Percentiles rank a stretch among this genome's conserved stretches.
phyloP scores from a whole-genome alignment of 225 moss, liverwort and hornwort species.

The Lunularia cruciata region DNA sequence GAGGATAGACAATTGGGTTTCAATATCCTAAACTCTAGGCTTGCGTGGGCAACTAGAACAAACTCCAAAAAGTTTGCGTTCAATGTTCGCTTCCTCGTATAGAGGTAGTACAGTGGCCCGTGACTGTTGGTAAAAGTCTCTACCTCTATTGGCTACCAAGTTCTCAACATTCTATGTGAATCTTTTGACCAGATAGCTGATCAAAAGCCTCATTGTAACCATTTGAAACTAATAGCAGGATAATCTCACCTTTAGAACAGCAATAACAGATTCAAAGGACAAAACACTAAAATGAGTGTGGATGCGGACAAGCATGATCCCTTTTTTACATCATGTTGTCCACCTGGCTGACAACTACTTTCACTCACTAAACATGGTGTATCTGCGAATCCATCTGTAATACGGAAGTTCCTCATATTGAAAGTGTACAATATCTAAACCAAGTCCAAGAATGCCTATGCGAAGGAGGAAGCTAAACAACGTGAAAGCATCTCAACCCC shows the following conservation, averaged over 20 bases:
- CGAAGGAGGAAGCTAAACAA: slow-evolving; percentile 36
- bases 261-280: slow-evolving; percentile 8
- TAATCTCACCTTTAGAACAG: slow-evolving; percentile 5
- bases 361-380: slow-evolving; percentile 27
- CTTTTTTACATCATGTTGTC: slow-evolving; percentile 19
- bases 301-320: slow-evolving; percentile 22
- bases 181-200: not conserved
- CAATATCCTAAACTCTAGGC: slow-evolving; percentile 8
- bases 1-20: not conserved
- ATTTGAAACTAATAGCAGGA: not conserved
- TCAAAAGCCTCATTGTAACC: not conserved
- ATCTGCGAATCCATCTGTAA: slow-evolving; percentile 32
- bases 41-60: not conserved
- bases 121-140: not conserved
- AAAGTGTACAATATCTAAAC: slow-evolving; percentile 39
- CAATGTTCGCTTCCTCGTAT: not conserved
- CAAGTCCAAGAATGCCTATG: slow-evolving; percentile 46
- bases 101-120: slow-evolving; percentile 1
- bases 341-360: slow-evolving; percentile 22
- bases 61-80: not conserved
- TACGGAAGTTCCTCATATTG: slow-evolving; percentile 41
- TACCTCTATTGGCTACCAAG: no score
- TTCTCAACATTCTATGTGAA: not conserved
- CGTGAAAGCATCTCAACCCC: slow-evolving; percentile 36
- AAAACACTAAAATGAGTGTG: slow-evolving; percentile 1